Conservation (phyloP, 1,284 basidiomycete species). For the Puccinia sorghi region DNA sequence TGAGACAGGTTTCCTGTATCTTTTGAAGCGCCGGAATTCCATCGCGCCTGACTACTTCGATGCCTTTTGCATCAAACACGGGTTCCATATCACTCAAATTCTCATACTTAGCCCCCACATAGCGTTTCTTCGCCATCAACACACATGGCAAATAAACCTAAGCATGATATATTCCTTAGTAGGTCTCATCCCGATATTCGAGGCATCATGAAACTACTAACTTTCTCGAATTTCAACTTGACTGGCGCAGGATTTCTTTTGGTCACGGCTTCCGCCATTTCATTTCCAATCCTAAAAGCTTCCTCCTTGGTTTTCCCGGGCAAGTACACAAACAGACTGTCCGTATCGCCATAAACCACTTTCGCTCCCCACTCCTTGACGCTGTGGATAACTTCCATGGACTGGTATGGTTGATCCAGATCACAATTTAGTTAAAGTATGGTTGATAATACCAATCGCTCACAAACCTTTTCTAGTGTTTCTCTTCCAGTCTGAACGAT, state of each 20-base stretch:
- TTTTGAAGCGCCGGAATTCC: slow-evolving; percentile 82
- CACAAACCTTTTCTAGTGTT: slow-evolving; percentile 80
- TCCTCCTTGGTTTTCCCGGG: slow-evolving; percentile 86
- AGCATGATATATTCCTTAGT: neutral
- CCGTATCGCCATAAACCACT: slow-evolving; percentile 98
- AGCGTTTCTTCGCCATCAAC: slow-evolving; percentile 92
- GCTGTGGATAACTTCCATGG: slow-evolving; percentile 76
- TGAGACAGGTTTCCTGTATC: slow-evolving; percentile 81
- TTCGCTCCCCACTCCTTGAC: slow-evolving; percentile 81
- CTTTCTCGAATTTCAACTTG: slow-evolving; percentile 97
- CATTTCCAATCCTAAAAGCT: slow-evolving; percentile 86
- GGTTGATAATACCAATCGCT: neutral
- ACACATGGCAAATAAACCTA: slow-evolving; percentile 92
- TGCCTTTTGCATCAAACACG: slow-evolving; percentile 92
- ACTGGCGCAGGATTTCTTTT: slow-evolving; percentile 82
- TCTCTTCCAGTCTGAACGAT: slow-evolving; percentile 96
- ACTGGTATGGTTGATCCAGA: slow-evolving; percentile 62
- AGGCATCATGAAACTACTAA: slow-evolving; percentile 55
- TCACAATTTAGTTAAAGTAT: neutral
- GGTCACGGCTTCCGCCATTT: slow-evolving; percentile 86
- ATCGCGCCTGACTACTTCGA: slow-evolving; percentile 92
- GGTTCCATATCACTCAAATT: slow-evolving; percentile 74
- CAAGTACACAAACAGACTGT: slow-evolving; percentile 88
- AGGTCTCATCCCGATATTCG: neutral
- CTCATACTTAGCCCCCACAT: slow-evolving; percentile 95